Evolutionary conservation across 306 rosid genomes (phyloP).

Genomic region (Acacia acuminata): DNA sequence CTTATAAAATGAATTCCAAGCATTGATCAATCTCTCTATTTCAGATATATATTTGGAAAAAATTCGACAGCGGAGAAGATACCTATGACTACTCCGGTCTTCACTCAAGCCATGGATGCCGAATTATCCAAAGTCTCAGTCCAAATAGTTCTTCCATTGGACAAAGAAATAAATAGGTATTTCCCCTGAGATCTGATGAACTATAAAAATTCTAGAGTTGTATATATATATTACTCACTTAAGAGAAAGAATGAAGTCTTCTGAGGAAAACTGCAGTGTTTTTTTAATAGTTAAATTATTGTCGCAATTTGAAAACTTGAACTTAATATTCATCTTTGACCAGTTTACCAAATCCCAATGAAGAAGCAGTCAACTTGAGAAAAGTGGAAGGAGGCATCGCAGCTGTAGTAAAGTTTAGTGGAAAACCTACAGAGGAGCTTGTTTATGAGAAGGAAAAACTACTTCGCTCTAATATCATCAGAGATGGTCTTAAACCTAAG

Average conservation of each 20-base stretch:
- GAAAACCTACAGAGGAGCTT: constrained; percentile 61
- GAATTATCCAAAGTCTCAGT: constrained; percentile 64
- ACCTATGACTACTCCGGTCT: constrained; percentile 95
- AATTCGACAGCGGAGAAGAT: constrained; percentile 77
- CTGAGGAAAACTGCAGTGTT: not conserved
- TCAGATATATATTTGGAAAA: constrained; percentile 88
- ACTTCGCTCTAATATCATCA: constrained; percentile 52
- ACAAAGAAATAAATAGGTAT: constrained; percentile 69
- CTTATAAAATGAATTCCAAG: constrained; percentile 12
- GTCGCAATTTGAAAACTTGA: not conserved
- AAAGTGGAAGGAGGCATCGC: constrained; percentile 74
- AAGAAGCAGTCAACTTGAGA: constrained; percentile 67
- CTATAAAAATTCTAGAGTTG: not conserved
- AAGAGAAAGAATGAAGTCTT: not conserved
- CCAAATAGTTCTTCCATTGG: constrained; percentile 86
- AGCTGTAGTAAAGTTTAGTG: constrained; percentile 83
- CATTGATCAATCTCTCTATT: constrained; percentile 5
- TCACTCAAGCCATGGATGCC: constrained; percentile 72
- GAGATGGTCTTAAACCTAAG: constrained; percentile 71
- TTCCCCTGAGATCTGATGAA: not conserved
- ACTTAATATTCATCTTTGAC: constrained; percentile 19
- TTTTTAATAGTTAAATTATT: not conserved
- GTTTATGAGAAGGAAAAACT: constrained; percentile 59
- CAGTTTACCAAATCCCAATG: constrained; percentile 88
- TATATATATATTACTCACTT: not conserved